Evolutionary conservation across 169 alveolate genomes (phyloP), one percentile per base, ranked within the genome.

Genomic region (Blepharisma undulans): DNA sequence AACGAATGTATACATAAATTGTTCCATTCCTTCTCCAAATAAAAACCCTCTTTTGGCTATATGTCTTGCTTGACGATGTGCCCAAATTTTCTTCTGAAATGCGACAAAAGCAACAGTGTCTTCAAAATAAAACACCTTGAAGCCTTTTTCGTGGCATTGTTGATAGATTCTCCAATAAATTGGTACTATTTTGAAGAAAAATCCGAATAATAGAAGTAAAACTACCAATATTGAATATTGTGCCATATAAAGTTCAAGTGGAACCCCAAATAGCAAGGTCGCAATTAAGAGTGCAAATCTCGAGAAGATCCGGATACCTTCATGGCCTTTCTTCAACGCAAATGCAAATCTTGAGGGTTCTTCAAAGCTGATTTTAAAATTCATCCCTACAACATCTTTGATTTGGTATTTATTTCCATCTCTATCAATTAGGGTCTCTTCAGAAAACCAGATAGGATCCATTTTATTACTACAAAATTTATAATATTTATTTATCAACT

Each of bases 111-210:
- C 72, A 4, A 86, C 66, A 30, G 84, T 29, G 66, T 86, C 91
- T 71, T 60, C 60, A 72, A 86, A 79, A 33, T 79, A 79, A 33
- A 27, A 79, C 29, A 30, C 87, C 34, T 79, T 79, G 87, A 79
- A 25, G 7, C 72, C 87, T 33, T 33, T 79, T n/a, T 79, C 61
- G 14, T 74, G 33, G 76, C 71, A 27, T n/a, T 27, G 27, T 21
- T 79, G 16, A 79, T 33, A 30, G 34, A 79, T 22, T 79, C 61
- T 27, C 66, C 87, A 79, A 29, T 74, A 74, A 25, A 25, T 74
- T 25, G 80, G 80, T 14, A 74, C 80, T 8, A 74, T 25, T 22
- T 74, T 25, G 48, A 25, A 25, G 80, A 74, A 74, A 29, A 74
- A 74, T 5, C 30, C 33, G 27, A 25, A 74, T 14, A 29, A 4